Base-by-base conservation (phyloP, 1,284 basidiomycete species). In the Lentinus polychrous region DNA sequence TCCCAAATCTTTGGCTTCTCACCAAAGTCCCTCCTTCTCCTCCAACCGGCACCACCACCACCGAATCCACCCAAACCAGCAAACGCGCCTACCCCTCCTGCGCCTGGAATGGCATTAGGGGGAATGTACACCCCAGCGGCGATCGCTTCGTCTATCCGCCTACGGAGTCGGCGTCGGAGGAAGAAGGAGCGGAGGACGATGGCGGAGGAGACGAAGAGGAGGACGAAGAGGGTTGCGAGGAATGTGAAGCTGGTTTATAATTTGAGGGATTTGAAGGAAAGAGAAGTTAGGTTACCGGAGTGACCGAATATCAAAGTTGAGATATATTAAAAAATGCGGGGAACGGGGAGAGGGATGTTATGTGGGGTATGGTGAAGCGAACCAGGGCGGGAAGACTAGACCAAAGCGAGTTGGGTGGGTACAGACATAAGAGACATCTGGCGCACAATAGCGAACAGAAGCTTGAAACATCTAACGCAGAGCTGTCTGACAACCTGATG, bases 171-270 rank as follows among this genome's bases (percentile, higher is more conserved):
- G 20, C 80, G 68, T n/a, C 83, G 75, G 31, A 82, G 58, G 52
- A 82, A 60, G 52, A 78, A 78, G 0, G 83, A 81, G 43, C 83
- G 74, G 45, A 79, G 66, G 50, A 85, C 74, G 54, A 86, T 80
- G 5, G 75, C 73, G 42, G 70, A 76, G 12, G 82, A 85, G 46
- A 86, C 74, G 46, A 78, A 68, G 11, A 86, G 69, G 46, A 86
- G 74, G 41, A 86, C 69, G 55, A 83, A 71, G 31, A 86, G 73
- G 0, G 83, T 83, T 20, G 82, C 81, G 34, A 86, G 74, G 60
- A 86, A 86, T 0, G 82, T 85, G 61, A 83, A 79, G 22, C 83
- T 85, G 57, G n/a, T n/a, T n/a, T n/a, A n/a, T n/a, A n/a, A n/a
- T n/a, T n/a, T 32, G 43, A n/a, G 20, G 12, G 22, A 11, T 31